Evolutionary conservation across 257 asterid genomes (phyloP), one percentile per base, ranked within the genome.

Genomic region (Primulina eburnea): DNA sequence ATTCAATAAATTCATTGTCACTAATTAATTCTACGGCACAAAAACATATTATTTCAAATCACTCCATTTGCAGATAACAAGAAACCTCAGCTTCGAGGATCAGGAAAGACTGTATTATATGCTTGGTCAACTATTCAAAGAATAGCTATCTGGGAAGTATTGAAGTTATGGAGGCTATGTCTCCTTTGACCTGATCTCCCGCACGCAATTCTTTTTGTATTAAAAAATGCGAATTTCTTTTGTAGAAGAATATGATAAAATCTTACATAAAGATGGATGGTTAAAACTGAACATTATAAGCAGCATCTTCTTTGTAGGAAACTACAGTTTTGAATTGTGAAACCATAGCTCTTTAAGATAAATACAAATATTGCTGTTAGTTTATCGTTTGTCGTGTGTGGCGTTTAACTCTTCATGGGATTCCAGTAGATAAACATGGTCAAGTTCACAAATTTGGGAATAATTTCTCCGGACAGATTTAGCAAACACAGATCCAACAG

Each of bases 41-140:
- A 50, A 50, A 17, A 5, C 57, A 50, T 50, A 50, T 0, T 17
- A 16, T 17, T 17, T 17, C 57, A 50, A 47, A 50, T 17, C 8
- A 50, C 21, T 50, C 57, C 7, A 16, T 50, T 14, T 4, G 20
- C 57, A 50, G 57, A 50, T 50, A 16, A 50, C 57, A 50, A 50
- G 57, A 17, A 50, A 50, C 21, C 57, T 50, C 57, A 17, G 20
- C 57, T 50, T 50, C 57, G 21, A 50, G 57, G 57, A 16, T 79
- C 92, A 86, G 69, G 84, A 79, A 65, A 71, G 77, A 40, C 84
- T 88, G 5, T 79, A 86, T 64, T 30, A 61, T 47, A 86, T 77
- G 83, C 90, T 88, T 26, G 84, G 92, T 57, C 85, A 86, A 64
- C 77, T 82, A 67, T 80, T 86, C 78, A 61, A 72, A 71, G 78